These are phyloP conservation scores for Ustilago loliicola DNA, from an alignment of 1,284 basidiomycete species.

Conservation along the genomic window DNA sequence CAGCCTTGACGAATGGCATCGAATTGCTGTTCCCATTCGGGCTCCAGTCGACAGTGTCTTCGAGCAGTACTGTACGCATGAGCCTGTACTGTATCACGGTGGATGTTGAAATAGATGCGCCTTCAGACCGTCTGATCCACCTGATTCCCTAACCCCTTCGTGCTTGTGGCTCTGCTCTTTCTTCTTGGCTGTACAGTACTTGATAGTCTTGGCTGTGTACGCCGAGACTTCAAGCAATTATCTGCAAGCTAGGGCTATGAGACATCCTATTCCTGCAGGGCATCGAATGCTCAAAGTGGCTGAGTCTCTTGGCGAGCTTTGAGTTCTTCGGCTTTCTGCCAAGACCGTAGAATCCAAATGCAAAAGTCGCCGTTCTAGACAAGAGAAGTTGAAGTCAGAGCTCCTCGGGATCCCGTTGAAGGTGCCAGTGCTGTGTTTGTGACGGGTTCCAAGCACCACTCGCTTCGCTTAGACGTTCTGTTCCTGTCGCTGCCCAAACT, in stretches of 20 bases:
- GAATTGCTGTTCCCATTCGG: no score
- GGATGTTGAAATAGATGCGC: neutral
- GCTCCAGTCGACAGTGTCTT: no score
- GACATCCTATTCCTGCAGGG: neutral
- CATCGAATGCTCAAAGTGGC: neutral
- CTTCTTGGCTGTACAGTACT: neutral
- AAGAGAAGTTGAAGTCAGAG: neutral
- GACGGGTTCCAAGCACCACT: neutral
- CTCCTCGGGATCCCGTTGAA: neutral
- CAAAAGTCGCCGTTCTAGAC: neutral
- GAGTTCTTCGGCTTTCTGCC: neutral
- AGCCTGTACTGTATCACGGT: neutral
- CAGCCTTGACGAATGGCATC: no score
- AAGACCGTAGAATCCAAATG: neutral
- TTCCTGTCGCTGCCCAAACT: constrained; percentile 9
- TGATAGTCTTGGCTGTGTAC: neutral
- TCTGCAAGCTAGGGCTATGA: neutral
- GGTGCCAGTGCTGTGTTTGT: neutral
- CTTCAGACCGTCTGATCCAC: neutral
- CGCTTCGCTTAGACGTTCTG: constrained; percentile 2
- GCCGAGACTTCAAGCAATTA: neutral
- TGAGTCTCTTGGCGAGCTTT: neutral
- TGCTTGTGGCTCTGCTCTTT: neutral
- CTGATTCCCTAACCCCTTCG: neutral
- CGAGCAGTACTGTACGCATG: no score